Evolutionary conservation across 169 alveolate genomes (phyloP).

Genomic region (Plasmodium malariae): DNA sequence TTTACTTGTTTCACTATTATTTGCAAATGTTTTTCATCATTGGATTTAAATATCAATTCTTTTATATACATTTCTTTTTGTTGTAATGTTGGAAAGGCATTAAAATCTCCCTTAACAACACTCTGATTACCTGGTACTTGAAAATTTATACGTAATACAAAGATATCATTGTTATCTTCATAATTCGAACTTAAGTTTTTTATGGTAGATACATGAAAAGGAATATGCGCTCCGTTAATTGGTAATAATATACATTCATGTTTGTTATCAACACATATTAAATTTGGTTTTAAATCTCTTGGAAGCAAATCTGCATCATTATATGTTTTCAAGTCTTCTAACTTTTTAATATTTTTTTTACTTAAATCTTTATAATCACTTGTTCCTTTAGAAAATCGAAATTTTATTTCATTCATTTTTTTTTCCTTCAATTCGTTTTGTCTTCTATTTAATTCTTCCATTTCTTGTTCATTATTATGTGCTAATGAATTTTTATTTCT

Average conservation of each 20-base stretch:
- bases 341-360: constrained; percentile 86
- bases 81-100: constrained; percentile 87
- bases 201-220: constrained; percentile 92
- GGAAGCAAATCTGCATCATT: constrained; percentile 89
- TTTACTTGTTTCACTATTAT: constrained; percentile 91
- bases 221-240: constrained; percentile 89
- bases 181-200: constrained; percentile 93
- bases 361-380: constrained; percentile 84
- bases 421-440: constrained; percentile 88
- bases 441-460: constrained; percentile 81
- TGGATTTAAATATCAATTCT: constrained; percentile 94
- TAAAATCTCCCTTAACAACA: constrained; percentile 85
- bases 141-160: constrained; percentile 93
- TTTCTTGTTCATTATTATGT: constrained; percentile 81
- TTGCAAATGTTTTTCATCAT: constrained; percentile 90
- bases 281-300: constrained; percentile 87
- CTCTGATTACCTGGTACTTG: constrained; percentile 94
- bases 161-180: constrained; percentile 90
- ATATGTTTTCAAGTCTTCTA: constrained; percentile 90
- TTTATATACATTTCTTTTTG: constrained; percentile 92
- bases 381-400: constrained; percentile 87
- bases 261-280: constrained; percentile 89
- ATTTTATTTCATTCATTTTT: constrained; percentile 90
- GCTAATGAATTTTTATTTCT: constrained; percentile 80
- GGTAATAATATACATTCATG: constrained; percentile 93